Evolutionary conservation across 2,329 filamentous ascomycete genomes (phyloP), one percentile per base, ranked within the genome.

Genomic region (Incumbomyces delicatus): DNA sequence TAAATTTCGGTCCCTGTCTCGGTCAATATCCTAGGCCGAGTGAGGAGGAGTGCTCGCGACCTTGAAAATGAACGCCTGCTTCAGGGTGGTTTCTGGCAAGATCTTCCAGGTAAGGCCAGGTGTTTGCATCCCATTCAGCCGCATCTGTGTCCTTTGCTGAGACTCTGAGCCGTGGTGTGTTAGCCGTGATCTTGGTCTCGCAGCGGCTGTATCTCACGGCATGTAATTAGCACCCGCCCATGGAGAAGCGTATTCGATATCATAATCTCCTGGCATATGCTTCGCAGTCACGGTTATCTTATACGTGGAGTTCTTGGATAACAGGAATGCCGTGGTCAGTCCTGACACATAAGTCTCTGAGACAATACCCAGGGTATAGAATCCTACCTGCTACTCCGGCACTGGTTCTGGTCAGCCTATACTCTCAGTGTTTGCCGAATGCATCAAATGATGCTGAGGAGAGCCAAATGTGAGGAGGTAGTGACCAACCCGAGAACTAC

Each of bases 221-320:
- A 82, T 61, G 57, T 78, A 78, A 60, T 88, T 87, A 46, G 85
- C 85, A 11, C 85, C 85, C 1, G 85, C 85, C 81, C 85, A 89
- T 1, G 85, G 85, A 6, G 83, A 88, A 0, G 85, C 80, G 63
- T 92, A 94, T 69, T 89, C 81, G 56, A 87, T 80, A 53, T 87
- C 82, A 62, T 86, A 87, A 68, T 94, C 87, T 37, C 87, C 87
- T 0, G 87, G 87, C 81, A 92, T 87, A 61, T 90, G 83, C 60
- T 87, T 89, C 3, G 85, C 82, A 33, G 85, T 69, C 20, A 89
- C 67, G 1, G 82, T 85, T 52, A 89, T 65, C 29, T 67, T 66
- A 54, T 77, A 70, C 8, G 61, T 57, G 11, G 65, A 61, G 52
- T 75, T 70, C 48, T 66, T 68, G 16, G 76, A 75, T 14, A 81